Conservation (phyloP, 371 early-diverging fungal species). For the Dichotomocladium elegans region DNA sequence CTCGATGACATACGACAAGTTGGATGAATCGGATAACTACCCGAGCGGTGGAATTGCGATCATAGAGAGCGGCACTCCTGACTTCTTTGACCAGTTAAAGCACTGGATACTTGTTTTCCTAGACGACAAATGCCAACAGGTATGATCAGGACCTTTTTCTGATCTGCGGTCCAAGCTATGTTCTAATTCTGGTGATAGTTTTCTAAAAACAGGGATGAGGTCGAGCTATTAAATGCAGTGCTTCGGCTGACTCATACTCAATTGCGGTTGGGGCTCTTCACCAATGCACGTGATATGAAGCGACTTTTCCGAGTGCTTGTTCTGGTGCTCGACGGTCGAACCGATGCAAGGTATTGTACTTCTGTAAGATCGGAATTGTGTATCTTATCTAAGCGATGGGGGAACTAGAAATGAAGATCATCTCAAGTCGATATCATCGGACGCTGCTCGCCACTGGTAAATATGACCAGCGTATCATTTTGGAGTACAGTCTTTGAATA, state of each 20-base stretch:
- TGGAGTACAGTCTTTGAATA: too few relatives aligned
- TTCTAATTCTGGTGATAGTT: constrained; percentile 13
- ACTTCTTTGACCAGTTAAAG: constrained; percentile 25
- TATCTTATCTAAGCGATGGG: too few relatives aligned
- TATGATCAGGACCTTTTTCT: too few relatives aligned
- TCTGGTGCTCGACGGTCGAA: constrained; percentile 44
- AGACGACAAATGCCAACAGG: constrained; percentile 19
- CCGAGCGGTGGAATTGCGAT: constrained; percentile 15
- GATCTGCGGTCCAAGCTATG: too few relatives aligned
- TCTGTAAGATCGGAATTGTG: neutral
- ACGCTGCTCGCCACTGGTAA: constrained; percentile 18
- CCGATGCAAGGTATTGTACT: constrained; percentile 22
- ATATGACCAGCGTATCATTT: neutral
- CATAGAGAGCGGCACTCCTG: constrained; percentile 14
- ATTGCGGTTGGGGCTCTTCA: constrained; percentile 34
- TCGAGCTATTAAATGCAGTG: constrained; percentile 28
- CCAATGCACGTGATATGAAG: constrained; percentile 21
- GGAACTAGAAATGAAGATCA: constrained; percentile 29
- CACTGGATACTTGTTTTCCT: constrained; percentile 26
- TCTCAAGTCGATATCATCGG: constrained; percentile 12
- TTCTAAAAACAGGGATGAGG: constrained; percentile 18
- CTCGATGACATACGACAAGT: constrained; percentile 19
- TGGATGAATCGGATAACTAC: constrained; percentile 19
- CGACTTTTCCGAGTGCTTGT: constrained; percentile 32
- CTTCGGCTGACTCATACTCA: constrained; percentile 30